Evolutionary conservation across 495 filamentous ascomycete species (phyloP).

Genomic region (Aspergillus mulundensis): DNA sequence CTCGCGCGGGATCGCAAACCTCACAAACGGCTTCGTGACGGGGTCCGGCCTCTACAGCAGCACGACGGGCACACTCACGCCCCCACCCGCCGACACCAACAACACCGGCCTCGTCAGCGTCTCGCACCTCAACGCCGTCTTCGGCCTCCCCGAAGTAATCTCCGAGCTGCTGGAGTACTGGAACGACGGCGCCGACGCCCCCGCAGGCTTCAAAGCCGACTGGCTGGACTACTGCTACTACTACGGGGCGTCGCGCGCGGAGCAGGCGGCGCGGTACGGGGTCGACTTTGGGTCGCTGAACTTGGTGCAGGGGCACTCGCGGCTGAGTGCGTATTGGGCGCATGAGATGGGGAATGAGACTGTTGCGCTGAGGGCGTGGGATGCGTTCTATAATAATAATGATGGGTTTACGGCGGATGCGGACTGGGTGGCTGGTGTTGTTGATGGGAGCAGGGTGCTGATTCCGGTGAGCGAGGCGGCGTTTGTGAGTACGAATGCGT

Average conservation of each 20-base stretch:
- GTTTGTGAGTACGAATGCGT: conserved; percentile 41
- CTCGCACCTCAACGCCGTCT: conserved; percentile 42
- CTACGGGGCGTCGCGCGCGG: conserved; percentile 28
- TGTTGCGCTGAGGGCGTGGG: conserved; percentile 38
- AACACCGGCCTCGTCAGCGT: conserved; percentile 38
- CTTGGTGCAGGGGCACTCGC: conserved; percentile 42
- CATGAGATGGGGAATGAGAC: conserved; percentile 27
- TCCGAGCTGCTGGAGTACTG: conserved; percentile 35
- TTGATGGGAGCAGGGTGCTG: conserved; percentile 33
- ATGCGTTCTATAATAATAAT: conserved; percentile 32
- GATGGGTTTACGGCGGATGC: conserved; percentile 31
- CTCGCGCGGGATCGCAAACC: conserved; percentile 35
- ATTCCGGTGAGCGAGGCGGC: conserved; percentile 36
- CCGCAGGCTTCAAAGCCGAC: conserved; percentile 29
- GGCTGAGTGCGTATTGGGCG: conserved; percentile 39
- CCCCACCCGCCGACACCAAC: conserved; percentile 36
- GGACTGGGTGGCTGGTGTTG: conserved; percentile 26
- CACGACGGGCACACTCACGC: conserved; percentile 32
- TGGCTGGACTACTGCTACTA: conserved; percentile 46
- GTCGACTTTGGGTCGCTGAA: conserved; percentile 32
- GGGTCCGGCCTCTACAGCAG: conserved; percentile 41
- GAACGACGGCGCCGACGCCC: conserved; percentile 12
- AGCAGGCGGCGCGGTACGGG: conserved; percentile 41
- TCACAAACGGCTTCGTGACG: conserved; percentile 47
- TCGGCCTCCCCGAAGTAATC: conserved; percentile 43